Base-by-base conservation (phyloP, 2,329 filamentous ascomycete species). In the Drechslerella coelobrocha region DNA sequence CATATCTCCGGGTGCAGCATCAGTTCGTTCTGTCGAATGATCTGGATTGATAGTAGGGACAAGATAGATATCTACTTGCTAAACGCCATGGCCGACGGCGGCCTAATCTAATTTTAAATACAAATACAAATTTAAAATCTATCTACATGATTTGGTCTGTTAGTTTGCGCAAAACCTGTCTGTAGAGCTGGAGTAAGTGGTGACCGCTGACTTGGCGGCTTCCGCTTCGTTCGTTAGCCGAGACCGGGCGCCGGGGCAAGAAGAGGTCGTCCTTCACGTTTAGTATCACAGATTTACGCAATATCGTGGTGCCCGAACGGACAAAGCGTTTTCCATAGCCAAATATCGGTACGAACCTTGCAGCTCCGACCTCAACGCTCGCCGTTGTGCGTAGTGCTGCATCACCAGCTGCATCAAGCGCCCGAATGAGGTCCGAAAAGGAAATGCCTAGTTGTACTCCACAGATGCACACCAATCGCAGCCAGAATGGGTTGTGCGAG, bases 401-500 rank as follows among this genome's bases (percentile, higher is more conserved):
- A n/a, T n/a, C n/a, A n/a, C n/a, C n/a, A n/a, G n/a, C n/a, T n/a
- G 45, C 54, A 24, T 45, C 57, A 37, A 66, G 45, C 2, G 47
- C 61, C 3, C 61, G 53, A 2, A 66, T 9, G 23, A 68, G 51
- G 41, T 61, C 56, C 6, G 63, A 68, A 24, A 56, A 61, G 34
- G 63, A 50, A 24, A 68, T 56, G 6, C 56, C 63, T 19, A 68
- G 51, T 21, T 68, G 57, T 1, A 68, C 51, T 7, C 56, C 63
- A 19, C 63, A 68, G 23, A 61, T 34, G 14, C 63, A 68, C 17
- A 68, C 61, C 21, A 68, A 37, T 31, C 63, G 50, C 27, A 68
- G 27, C 63, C 63, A 68, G 24, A 68, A 68, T 5, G 56, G 56
- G 41, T 68, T 68, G 17, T 61, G 57, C 14, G 63, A 68, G 21